These are phyloP conservation scores for Telopea speciosissima DNA, from an alignment of 177 flowering plant species.

Conservation along the genomic window DNA sequence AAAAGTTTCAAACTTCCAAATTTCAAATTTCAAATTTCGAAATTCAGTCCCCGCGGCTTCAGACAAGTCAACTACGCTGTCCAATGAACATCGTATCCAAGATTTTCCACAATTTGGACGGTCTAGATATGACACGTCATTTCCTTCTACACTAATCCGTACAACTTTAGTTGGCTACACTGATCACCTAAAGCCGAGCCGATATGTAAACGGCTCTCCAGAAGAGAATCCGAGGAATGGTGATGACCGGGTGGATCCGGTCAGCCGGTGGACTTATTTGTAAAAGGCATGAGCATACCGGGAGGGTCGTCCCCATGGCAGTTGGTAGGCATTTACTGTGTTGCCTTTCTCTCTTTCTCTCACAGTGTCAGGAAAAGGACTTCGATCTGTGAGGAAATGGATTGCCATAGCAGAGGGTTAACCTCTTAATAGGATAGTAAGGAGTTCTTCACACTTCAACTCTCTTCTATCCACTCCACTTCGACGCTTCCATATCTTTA, in stretches of 20 bases:
- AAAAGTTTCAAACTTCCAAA: background rate
- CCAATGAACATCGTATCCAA: no score
- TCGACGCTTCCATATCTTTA: background rate
- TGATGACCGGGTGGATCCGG: constrained; percentile 18
- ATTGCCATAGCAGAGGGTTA: background rate
- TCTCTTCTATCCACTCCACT: background rate
- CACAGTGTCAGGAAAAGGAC: background rate
- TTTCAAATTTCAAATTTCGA: background rate
- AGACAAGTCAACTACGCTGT: no score
- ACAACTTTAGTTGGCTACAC: no score
- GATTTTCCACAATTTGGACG: no score
- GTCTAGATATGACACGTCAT: no score
- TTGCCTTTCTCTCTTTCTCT: background rate
- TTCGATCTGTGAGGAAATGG: background rate
- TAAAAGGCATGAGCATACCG: constrained; percentile 35
- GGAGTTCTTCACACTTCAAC: background rate
- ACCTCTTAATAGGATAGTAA: background rate
- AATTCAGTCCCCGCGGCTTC: background rate
- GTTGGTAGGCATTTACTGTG: constrained; percentile 76
- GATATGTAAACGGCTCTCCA: background rate
- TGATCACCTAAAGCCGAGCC: background rate
- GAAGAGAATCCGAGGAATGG: background rate
- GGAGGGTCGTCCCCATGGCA: constrained; percentile 51
- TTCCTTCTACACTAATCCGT: no score
- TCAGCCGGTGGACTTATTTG: constrained; percentile 22